Evolutionary conservation across 768 basidiomycete genomes (phyloP), one percentile per base, ranked within the genome.

Genomic region (Xerocomus potaroensis): DNA sequence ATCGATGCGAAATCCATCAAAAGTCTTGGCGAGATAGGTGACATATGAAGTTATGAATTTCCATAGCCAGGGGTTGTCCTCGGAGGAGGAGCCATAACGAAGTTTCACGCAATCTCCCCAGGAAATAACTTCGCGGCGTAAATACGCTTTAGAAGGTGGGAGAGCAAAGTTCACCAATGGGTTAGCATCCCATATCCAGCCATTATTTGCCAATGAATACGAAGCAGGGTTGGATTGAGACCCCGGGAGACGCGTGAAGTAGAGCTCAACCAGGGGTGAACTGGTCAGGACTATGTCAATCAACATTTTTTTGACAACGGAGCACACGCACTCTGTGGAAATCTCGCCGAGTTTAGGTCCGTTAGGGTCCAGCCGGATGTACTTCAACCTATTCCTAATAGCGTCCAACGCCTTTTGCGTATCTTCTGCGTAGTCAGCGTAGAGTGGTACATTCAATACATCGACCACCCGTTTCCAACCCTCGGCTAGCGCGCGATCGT

Each of bases 91-190:
- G 3, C 96, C 96, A 60, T 96, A 99, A 27, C 96, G 91, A 35
- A 98, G 78, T 63, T 99, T 99, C 61, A 99, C 96, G 61, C 96
- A 98, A 66, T 99, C 96, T 35, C 84, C 83, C 96, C 96, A 99
- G 21, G 84, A 91, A 56, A 98, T 97, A 45, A 99, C 92, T 65
- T 97, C 91, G 40, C 96, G 87, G 19, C 92, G 85, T 36, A 97
- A 76, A 68, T 98, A 99, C 0, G 92, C 88, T 65, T 94, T 96
- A 19, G 95, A 98, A 0, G 87, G 87, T 22, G 80, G 78, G 12
- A 89, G 78, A 8, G 95, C 96, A 69, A 99, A 99, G 69, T 97
- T 97, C 53, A 83, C 76, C 14, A 98, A 77, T 0, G 96, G 95
- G 61, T 99, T 84, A 2, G 95, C 94, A 53, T 85, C 72, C 95